These are phyloP conservation scores for Xylaria sp. DNA, from an alignment of 2,329 filamentous ascomycete species.

Conservation along the genomic window DNA sequence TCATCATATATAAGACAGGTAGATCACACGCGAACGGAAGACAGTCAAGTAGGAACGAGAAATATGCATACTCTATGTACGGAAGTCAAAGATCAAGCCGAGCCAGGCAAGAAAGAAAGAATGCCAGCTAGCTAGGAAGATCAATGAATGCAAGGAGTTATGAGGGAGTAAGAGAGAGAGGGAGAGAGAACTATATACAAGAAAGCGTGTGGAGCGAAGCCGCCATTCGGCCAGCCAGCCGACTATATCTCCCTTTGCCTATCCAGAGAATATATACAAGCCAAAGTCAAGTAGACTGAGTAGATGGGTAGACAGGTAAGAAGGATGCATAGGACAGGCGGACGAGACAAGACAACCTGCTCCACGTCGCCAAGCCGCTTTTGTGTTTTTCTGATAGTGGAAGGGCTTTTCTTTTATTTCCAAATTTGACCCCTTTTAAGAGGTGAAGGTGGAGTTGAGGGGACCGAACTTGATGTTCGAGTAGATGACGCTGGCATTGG, in stretches of 20 bases:
- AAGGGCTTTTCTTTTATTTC: no score
- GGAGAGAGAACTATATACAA: slow-evolving; percentile 35
- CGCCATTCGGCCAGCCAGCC: neutral
- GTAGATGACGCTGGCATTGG: slow-evolving; percentile 56
- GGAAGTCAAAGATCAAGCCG: slow-evolving; percentile 23
- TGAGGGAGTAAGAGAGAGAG: neutral
- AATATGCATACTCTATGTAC: slow-evolving; percentile 33
- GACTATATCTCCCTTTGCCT: neutral
- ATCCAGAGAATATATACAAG: no score
- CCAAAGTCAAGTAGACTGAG: neutral
- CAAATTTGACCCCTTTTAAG: slow-evolving; percentile 11
- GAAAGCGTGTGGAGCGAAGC: slow-evolving; percentile 11
- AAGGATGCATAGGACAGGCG: no score
- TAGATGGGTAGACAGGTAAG: neutral
- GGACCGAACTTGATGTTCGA: slow-evolving; percentile 63
- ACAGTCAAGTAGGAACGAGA: slow-evolving; percentile 7
- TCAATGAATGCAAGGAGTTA: slow-evolving; percentile 30
- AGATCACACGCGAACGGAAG: neutral
- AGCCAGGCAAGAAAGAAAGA: slow-evolving; percentile 8
- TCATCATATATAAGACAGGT: neutral
- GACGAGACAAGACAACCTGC: neutral
- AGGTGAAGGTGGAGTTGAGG: slow-evolving; percentile 57
- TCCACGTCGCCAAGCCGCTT: neutral
- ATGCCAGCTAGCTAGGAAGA: slow-evolving; percentile 1
- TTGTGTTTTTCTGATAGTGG: neutral